Evolutionary conservation across 1,284 basidiomycete species (phyloP).

Genomic region (Inonotus hispidus): DNA sequence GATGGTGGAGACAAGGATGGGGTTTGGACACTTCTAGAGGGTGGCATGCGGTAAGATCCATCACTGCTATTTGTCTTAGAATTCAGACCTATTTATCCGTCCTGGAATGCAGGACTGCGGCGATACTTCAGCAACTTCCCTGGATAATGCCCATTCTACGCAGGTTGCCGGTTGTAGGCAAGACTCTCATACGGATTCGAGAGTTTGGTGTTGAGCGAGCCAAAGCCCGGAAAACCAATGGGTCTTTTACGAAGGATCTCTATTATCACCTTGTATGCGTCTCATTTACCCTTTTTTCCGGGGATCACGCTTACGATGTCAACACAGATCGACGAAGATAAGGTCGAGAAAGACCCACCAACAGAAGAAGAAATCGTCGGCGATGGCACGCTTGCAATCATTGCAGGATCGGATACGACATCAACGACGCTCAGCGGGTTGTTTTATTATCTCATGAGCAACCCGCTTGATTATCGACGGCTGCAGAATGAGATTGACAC

Average conservation of each 20-base stretch:
- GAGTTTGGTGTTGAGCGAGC: neutral
- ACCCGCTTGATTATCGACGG: constrained; percentile 26
- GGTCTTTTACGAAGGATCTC: constrained; percentile 31
- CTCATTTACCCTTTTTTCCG: neutral
- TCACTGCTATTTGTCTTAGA: neutral
- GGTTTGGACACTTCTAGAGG: neutral
- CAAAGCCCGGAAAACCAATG: constrained; percentile 18
- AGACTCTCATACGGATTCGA: neutral
- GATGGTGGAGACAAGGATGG: constrained; percentile 21
- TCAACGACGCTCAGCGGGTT: constrained; percentile 29
- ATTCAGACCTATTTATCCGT: neutral
- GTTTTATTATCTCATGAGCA: constrained; percentile 29
- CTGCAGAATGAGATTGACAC: constrained; percentile 29
- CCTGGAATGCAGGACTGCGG: neutral
- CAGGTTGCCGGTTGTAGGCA: neutral
- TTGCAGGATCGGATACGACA: constrained; percentile 34
- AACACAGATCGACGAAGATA: constrained; percentile 28
- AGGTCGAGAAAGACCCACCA: constrained; percentile 23
- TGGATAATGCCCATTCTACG: constrained; percentile 8
- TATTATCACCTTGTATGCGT: constrained; percentile 34
- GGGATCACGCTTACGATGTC: neutral
- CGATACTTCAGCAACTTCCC: constrained; percentile 11
- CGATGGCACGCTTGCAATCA: constrained; percentile 32
- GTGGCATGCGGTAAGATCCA: constrained; percentile 1
- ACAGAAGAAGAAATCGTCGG: constrained; percentile 26